Percentiles rank a stretch among this genome's conserved stretches.
Conservation (phyloP, 805 yeast genomes). For the Cyberlindnera veronae region DNA sequence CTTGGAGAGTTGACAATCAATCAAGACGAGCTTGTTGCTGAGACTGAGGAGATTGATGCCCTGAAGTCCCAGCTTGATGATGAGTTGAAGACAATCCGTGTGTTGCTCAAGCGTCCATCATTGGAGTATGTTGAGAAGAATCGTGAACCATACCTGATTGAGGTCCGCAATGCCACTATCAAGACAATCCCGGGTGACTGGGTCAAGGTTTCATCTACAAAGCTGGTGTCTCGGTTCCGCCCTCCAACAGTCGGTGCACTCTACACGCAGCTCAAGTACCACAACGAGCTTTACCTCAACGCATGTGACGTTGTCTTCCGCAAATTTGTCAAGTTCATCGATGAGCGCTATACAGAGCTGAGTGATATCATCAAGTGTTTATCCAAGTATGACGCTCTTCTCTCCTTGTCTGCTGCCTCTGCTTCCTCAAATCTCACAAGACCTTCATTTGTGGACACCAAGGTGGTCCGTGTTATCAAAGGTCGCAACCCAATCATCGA, state of each 20-base stretch:
- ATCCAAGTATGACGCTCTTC: conserved; percentile 67
- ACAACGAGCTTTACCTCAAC: conserved; percentile 44
- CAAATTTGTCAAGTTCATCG: conserved; percentile 43
- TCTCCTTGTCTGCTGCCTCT: conserved; percentile 70
- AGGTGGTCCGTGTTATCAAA: conserved; percentile 44
- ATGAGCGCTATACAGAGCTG: conserved; percentile 42
- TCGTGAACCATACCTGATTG: conserved; percentile 72
- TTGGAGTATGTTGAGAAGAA: conserved; percentile 52
- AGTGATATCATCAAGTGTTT: conserved; percentile 47
- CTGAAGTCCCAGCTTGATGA: conserved; percentile 47
- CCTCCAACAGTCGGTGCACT: conserved; percentile 55
- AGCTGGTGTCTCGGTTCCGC: conserved; percentile 66
- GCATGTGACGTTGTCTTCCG: conserved; percentile 38
- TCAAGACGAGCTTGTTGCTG: conserved; percentile 38
- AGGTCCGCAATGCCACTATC: conserved; percentile 54
- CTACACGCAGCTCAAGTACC: conserved; percentile 54
- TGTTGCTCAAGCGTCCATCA: conserved; percentile 50
- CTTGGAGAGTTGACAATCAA: conserved; percentile 30
- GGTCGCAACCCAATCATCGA: conserved; percentile 94
- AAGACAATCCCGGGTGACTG: conserved; percentile 67
- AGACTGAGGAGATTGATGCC: conserved; percentile 39
- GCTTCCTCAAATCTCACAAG: conserved; percentile 57
- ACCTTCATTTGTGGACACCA: conserved; percentile 57
- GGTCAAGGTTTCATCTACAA: conserved; percentile 71
- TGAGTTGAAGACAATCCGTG: conserved; percentile 49